Base-by-base conservation (phyloP, 345 rosid genomes). In the Brassica nigra region DNA sequence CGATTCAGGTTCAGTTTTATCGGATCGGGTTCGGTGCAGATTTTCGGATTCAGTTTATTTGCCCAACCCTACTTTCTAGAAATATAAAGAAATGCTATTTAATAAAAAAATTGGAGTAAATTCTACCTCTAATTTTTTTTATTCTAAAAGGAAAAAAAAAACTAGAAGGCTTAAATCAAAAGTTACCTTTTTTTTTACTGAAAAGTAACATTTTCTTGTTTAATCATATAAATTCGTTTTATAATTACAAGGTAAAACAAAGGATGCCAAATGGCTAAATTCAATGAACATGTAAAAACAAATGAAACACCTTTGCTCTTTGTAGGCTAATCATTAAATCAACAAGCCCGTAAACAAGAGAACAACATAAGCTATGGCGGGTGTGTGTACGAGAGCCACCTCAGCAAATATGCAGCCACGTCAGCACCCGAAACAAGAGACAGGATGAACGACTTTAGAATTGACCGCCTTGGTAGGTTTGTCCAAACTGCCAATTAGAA, bases 401-500 rank as follows among this genome's bases (percentile, higher is more conserved):
- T 75, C 98, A 79, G 91, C 97, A 84, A 84, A 78, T 78, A 81
- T 77, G 80, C 84, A 65, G 84, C 80, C 86, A 82, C 66, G 31
- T 30, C 49, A 74, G 64, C 78, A 80, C 66, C 71, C 57, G 15
- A 61, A 57, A 74, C 42, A 74, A 74, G 69, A 73, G 15, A 37
- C 44, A 23, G 0, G 29, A 79, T 69, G 66, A 36, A 62, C 44
- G 6, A 37, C 7, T 47, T 72, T 42, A 73, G 77, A 95, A 86
- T 34, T 95, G 98, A 8, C 71, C 62, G 6, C 96, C 99, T 77
- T 80, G 83, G 49, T 83, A 95, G 15, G 99, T 92, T 74, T 92
- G 92, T 6, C 99, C 99, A 15, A 95, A 95, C 71, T 91, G 97
- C 99, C 99, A 95, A 14, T 70, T 66, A 2, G 77, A 76, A 3